phyloP scores from a whole-genome alignment of 768 basidiomycete genomes.

The Suillus hirtellus region DNA sequence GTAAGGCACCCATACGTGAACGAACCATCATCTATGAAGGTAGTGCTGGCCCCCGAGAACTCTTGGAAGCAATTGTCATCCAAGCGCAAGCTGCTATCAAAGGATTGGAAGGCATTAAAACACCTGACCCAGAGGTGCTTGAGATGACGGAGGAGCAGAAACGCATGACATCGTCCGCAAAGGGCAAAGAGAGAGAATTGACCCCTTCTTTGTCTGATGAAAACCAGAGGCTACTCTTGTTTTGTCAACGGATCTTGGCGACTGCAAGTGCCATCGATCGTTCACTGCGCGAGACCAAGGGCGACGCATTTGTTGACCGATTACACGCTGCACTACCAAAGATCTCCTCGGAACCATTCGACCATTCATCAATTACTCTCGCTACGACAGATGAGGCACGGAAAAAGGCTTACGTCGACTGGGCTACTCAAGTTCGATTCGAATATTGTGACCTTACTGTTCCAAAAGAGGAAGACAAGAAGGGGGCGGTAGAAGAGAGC shows the following conservation, averaged over 20 bases:
- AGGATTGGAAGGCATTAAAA: slow-evolving; percentile 69
- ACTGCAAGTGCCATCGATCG: slow-evolving; percentile 87
- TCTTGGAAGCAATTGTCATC: slow-evolving; percentile 88
- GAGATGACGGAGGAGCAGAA: slow-evolving; percentile 90
- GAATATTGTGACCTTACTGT: slow-evolving; percentile 89
- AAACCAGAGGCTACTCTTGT: slow-evolving; percentile 72
- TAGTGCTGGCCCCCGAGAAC: slow-evolving; percentile 85
- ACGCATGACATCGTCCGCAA: slow-evolving; percentile 75
- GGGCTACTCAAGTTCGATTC: slow-evolving; percentile 81
- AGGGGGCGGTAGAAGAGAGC: slow-evolving; percentile 36
- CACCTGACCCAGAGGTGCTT: slow-evolving; percentile 45
- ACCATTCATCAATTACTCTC: slow-evolving; percentile 34
- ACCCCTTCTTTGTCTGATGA: slow-evolving; percentile 58
- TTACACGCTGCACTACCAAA: slow-evolving; percentile 76
- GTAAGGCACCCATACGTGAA: slow-evolving; percentile 63
- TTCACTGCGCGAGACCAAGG: slow-evolving; percentile 87
- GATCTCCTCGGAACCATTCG: slow-evolving; percentile 55
- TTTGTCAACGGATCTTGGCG: slow-evolving; percentile 83
- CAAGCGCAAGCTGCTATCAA: slow-evolving; percentile 93
- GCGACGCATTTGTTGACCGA: slow-evolving; percentile 79
- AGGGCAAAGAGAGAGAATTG: slow-evolving; percentile 53
- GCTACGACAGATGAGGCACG: slow-evolving; percentile 68
- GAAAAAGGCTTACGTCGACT: slow-evolving; percentile 72
- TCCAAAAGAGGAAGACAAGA: slow-evolving; percentile 26
- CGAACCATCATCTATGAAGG: slow-evolving; percentile 89